phyloP scores from a whole-genome alignment of 495 filamentous ascomycete genomes.

The Beverwykella pulmonaria region DNA sequence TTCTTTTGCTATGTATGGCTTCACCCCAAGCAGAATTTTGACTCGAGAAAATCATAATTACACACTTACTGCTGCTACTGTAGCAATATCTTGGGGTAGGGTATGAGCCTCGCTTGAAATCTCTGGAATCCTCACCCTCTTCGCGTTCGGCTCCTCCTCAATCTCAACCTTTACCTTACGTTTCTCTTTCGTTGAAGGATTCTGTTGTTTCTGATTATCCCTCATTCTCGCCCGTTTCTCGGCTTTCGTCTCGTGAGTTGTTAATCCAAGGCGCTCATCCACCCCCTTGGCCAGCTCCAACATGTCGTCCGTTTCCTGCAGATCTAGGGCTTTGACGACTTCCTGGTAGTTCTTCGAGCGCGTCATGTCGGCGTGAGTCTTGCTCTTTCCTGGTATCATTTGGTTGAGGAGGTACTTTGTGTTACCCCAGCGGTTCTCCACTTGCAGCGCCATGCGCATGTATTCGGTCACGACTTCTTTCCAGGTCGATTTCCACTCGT shows the following conservation, averaged over 20 bases:
- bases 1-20: neutral
- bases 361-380: constrained; percentile 58
- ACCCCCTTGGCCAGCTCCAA: constrained; percentile 59
- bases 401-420: constrained; percentile 88
- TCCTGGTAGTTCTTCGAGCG: constrained; percentile 65
- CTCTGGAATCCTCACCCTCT: constrained; percentile 15
- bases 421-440: constrained; percentile 85
- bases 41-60: neutral
- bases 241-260: constrained; percentile 54
- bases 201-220: neutral
- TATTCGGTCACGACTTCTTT: constrained; percentile 73
- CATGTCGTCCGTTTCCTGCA: constrained; percentile 60
- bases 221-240: constrained; percentile 58
- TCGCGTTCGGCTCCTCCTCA: constrained; percentile 9
- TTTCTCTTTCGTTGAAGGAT: neutral
- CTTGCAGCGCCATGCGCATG: constrained; percentile 66
- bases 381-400: constrained; percentile 77
- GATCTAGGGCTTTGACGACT: constrained; percentile 62
- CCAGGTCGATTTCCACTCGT: constrained; percentile 61
- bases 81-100: constrained; percentile 7
- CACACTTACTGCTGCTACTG: constrained; percentile 11
- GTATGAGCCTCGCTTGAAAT: neutral
- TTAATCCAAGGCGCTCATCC: constrained; percentile 65
- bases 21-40: neutral
- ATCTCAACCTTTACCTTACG: neutral